Base-by-base conservation (phyloP, 352 stramenopile genomes). In the Halophytophthora batemanensis region DNA sequence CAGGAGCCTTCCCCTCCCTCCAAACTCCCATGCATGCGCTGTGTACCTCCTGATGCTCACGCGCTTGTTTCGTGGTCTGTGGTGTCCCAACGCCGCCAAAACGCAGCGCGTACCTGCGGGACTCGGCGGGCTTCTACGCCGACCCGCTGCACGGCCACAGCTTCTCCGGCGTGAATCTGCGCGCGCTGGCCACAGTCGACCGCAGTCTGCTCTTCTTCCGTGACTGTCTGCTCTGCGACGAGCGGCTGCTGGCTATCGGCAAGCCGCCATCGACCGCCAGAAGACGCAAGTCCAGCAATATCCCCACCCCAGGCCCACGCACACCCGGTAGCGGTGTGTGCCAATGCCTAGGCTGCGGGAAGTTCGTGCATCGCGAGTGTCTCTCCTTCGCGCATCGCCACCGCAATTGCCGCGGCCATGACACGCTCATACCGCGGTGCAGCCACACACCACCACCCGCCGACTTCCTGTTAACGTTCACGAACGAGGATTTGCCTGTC, bases 131-230 rank as follows among this genome's bases (percentile, higher is more conserved):
- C 40, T 54, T 45, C 36, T 67, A 74, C 41, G 57, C 65, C 7
- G 77, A 87, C 50, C 69, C 77, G 37, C 51, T 71, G 22, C 77
- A 87, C 51, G 69, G 64, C 40, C 77, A 87, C 63, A 85, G 77
- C 61, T 87, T 87, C 56, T 52, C 60, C 34, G 47, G 57, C 18
- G 35, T 80, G 35, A 41, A 50, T 34, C 53, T 73, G 2, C 45
- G 44, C 19, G 38, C 61, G 13, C 56, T 87, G 15, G 61, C 66
- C 0, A 64, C 69, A 6, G 66, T 85, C 3, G 73, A 85, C 56
- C 77, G 69, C 51, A 82, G 73, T 45, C 51, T 77, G 19, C 64
- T 87, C 40, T 82, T 83, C 46, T 85, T 85, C 56, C 74, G 71
- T 33, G 73, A 85, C 43, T 87, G 77, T 55, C 53, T 69, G 37